phyloP scores from a whole-genome alignment of 169 alveolate genomes.

The Cryptosporidium xiaoi region DNA sequence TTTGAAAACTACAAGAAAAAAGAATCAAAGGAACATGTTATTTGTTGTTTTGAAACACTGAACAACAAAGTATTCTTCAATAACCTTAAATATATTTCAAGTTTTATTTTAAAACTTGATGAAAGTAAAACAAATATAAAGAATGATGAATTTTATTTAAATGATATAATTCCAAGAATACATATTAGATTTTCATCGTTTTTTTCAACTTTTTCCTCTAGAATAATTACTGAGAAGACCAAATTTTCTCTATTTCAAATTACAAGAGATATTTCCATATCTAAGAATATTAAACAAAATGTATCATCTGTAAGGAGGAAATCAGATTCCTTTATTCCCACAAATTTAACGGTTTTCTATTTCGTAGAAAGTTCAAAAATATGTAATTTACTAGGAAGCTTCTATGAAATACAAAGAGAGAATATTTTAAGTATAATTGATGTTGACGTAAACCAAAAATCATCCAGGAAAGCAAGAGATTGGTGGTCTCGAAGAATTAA shows the following conservation, averaged over 20 bases:
- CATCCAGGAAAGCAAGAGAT: background rate
- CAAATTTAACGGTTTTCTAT: conserved; percentile 31
- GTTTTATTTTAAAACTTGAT: no score
- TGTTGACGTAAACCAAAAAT: background rate
- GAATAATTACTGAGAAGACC: background rate
- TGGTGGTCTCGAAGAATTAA: conserved; percentile 67
- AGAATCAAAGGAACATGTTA: background rate
- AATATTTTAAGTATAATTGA: conserved; percentile 28
- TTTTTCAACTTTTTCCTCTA: conserved; percentile 14
- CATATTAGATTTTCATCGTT: conserved; percentile 31
- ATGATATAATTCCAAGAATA: conserved; percentile 7
- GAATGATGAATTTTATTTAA: background rate
- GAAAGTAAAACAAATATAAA: background rate
- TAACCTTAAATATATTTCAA: no score
- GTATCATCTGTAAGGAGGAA: background rate
- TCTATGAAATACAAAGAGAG: conserved; percentile 8
- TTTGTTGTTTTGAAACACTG: background rate
- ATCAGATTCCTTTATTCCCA: background rate
- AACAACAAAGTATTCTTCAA: no score
- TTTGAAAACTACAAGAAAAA: conserved; percentile 6
- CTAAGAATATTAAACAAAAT: background rate
- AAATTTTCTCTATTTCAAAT: conserved; percentile 35
- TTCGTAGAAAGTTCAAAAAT: background rate
- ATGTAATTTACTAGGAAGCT: conserved; percentile 13
- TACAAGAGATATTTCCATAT: conserved; percentile 24